These are phyloP conservation scores for Acanthamoeba triangularis DNA, from an alignment of 208 protist species.

Conservation along the genomic window DNA sequence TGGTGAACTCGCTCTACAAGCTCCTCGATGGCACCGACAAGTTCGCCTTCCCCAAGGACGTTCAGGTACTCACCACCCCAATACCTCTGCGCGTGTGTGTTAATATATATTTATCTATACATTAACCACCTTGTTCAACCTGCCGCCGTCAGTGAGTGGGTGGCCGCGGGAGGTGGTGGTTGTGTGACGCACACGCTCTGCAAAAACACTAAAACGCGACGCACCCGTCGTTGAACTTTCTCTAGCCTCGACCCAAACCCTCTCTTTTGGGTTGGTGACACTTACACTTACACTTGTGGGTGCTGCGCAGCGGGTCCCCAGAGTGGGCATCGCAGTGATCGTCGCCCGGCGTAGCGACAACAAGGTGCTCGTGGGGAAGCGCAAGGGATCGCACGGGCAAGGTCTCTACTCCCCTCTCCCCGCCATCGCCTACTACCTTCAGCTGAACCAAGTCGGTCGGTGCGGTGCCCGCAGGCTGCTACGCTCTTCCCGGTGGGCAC, in stretches of 20 bases:
- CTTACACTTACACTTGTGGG: neutral
- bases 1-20: neutral
- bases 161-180: neutral
- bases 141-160: neutral
- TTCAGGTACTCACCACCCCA: neutral
- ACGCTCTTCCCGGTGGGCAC: conserved; percentile 40
- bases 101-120: neutral
- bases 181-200: too few species aligned
- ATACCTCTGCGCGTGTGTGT: too few species aligned
- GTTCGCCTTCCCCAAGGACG: conserved; percentile 49
- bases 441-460: neutral
- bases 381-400: conserved; percentile 44
- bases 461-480: neutral
- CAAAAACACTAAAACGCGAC: too few species aligned
- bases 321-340: conserved; percentile 17
- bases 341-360: neutral
- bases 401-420: neutral
- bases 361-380: conserved; percentile 56
- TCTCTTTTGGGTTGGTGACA: neutral
- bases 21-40: conserved; percentile 10
- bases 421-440: neutral
- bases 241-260: neutral
- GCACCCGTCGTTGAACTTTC: neutral
- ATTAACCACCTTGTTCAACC: neutral
- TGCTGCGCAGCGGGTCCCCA: neutral